Evolutionary conservation across 305 asterid species (phyloP), one percentile per base, ranked within the genome.

Genomic region (Fraxinus xanthoxyloides): DNA sequence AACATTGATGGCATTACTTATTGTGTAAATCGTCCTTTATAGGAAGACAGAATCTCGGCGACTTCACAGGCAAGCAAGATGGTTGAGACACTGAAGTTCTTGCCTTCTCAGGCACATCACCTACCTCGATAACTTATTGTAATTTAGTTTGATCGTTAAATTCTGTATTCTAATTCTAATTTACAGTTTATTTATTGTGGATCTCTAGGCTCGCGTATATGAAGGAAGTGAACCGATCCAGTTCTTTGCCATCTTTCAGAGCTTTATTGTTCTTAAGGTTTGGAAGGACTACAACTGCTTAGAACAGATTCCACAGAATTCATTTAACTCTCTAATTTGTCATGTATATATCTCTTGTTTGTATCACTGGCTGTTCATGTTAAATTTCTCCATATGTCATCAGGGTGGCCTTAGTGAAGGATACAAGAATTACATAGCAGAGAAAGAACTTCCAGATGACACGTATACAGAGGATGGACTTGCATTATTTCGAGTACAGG

Each of bases 21-120:
- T 84, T 34, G 7, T 81, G 82, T 67, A 63, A 82, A 83, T 84
- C 65, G 72, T 83, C 81, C 77, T 80, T 77, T 83, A 26, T 75
- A 97, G 99, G 99, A 89, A 79, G 99, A 97, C 76, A 90, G 94
- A 83, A 89, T 84, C 79, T 88, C 97, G 0, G 97, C 99, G 23
- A 90, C 90, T 83, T 90, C 95, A 80, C 97, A 89, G 89, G 99
- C 99, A 78, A 90, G 87, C 93, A 91, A 92, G 92, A 93, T 97
- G 96, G 91, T 92, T 70, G 99, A 95, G 90, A 87, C 93, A 75
- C 82, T 92, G 86, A 97, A 97, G 86, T 93, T 92, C 84, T 74
- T 90, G 77, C 96, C 98, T 72, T 88, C 97, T 83, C 99, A 97
- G 97, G 99, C 88, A 90, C 43, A 48, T 78, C 56, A 77, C 84